A percentile compares a stretch with the other conserved stretches of the same genome.
Evolutionary conservation across 2,329 filamentous ascomycete genomes (phyloP).

Genomic region (Beauveria rudraprayagi): DNA sequence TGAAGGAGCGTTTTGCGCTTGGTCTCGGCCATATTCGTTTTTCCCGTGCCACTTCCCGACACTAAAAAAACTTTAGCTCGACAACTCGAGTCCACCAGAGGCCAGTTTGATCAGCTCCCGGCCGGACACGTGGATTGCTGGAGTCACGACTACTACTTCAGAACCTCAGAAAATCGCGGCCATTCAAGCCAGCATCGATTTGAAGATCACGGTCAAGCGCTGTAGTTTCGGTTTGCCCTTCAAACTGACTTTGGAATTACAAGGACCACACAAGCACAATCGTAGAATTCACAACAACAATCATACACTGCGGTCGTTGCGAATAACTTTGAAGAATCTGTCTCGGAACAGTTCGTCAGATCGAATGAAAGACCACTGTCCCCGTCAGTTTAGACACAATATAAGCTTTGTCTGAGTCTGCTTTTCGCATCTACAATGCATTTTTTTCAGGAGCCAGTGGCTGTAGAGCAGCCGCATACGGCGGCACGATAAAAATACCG

Average conservation of each 20-base stretch:
- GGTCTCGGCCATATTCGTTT: background rate
- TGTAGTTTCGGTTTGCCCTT: background rate
- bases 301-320: background rate
- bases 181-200: background rate
- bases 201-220: background rate
- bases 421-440: background rate
- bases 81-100: background rate
- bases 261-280: background rate
- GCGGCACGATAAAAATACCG: background rate
- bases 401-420: background rate
- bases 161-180: background rate
- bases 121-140: background rate
- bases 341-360: background rate
- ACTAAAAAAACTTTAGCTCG: background rate
- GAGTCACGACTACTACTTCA: background rate
- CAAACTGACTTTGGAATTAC: background rate
- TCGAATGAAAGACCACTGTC: too few species aligned
- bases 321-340: too few species aligned
- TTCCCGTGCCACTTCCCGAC: background rate
- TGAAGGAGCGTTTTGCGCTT: background rate
- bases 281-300: background rate
- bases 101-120: background rate
- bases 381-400: too few species aligned
- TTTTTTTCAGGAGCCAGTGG: background rate
- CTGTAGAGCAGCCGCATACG: background rate